phyloP scores from a whole-genome alignment of 2,329 filamentous ascomycete species.

The Microcera coccophila region DNA sequence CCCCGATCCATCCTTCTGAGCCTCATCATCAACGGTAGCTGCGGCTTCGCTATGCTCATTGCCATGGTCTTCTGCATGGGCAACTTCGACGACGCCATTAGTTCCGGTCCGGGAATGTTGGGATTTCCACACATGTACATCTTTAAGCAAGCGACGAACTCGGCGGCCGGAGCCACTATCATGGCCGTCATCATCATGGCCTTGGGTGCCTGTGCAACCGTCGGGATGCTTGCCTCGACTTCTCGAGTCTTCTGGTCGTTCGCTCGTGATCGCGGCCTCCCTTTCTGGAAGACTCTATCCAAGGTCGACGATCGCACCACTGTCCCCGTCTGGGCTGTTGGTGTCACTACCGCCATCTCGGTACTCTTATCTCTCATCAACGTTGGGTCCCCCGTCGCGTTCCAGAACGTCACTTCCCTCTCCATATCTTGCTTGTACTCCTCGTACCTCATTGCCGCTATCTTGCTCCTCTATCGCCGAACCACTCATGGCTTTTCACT shows the following conservation, averaged over 20 bases:
- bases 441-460: constrained; percentile 29
- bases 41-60: constrained; percentile 56
- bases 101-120: constrained; percentile 39
- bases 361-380: constrained; percentile 33
- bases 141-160: constrained; percentile 49
- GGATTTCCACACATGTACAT: constrained; percentile 57
- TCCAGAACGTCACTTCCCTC: constrained; percentile 30
- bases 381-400: constrained; percentile 29
- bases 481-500: constrained; percentile 25
- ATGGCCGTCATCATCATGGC: constrained; percentile 49
- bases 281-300: constrained; percentile 28
- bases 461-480: constrained; percentile 29
- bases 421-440: constrained; percentile 29
- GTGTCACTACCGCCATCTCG: constrained; percentile 24
- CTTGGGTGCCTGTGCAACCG: constrained; percentile 45
- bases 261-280: constrained; percentile 31
- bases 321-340: constrained; percentile 28
- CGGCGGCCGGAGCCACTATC: constrained; percentile 44
- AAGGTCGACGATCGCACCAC: constrained; percentile 26
- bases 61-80: constrained; percentile 52
- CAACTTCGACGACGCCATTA: constrained; percentile 42
- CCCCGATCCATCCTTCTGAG: constrained; percentile 48
- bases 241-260: constrained; percentile 57
- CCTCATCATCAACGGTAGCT: constrained; percentile 46
- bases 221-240: constrained; percentile 54